A percentile compares a stretch with the other conserved stretches of the same genome.
Conservation (phyloP, 2,329 filamentous ascomycete species). For the Phialemonium atrogriseum region DNA sequence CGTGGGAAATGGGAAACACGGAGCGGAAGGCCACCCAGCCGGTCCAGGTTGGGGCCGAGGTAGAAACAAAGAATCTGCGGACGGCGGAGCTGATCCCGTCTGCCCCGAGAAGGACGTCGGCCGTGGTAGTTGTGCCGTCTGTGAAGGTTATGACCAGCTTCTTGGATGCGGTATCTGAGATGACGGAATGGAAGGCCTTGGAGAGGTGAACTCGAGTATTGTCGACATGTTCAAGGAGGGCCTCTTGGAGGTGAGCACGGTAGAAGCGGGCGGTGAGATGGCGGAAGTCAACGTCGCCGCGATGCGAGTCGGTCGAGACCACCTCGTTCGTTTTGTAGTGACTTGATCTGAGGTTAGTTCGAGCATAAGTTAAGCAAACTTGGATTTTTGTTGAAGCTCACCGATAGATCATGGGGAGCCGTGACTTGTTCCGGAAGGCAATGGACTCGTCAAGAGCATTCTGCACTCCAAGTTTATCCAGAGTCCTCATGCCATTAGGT, state of each 20-base stretch:
- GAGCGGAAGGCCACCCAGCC: constrained; percentile 35
- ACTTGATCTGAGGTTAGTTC: constrained; percentile 9
- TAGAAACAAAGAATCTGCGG: constrained; percentile 33
- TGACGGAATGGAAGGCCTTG: constrained; percentile 30
- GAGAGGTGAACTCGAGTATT: constrained; percentile 29
- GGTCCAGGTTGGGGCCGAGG: constrained; percentile 29
- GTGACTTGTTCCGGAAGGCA: constrained; percentile 30
- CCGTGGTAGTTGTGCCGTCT: constrained; percentile 1
- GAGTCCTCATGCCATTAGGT: constrained; percentile 42
- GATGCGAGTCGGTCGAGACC: constrained; percentile 32
- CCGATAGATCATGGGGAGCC: constrained; percentile 36
- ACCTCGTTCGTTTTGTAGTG: constrained; percentile 35
- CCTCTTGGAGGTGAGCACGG: constrained; percentile 39
- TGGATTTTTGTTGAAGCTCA: constrained; percentile 10
- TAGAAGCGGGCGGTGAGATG: constrained; percentile 37
- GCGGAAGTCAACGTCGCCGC: constrained; percentile 23
- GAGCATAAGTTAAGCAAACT: not conserved
- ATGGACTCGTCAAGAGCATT: constrained; percentile 33
- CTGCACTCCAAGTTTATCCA: constrained; percentile 40
- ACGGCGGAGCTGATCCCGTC: constrained; percentile 5
- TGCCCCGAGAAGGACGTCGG: constrained; percentile 7
- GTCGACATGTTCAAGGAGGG: constrained; percentile 35
- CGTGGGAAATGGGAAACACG: constrained; percentile 31
- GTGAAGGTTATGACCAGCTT: constrained; percentile 15
- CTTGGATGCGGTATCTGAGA: constrained; percentile 16